phyloP scores from a whole-genome alignment of 1,284 basidiomycete genomes.

The Stereum hirsutum region DNA sequence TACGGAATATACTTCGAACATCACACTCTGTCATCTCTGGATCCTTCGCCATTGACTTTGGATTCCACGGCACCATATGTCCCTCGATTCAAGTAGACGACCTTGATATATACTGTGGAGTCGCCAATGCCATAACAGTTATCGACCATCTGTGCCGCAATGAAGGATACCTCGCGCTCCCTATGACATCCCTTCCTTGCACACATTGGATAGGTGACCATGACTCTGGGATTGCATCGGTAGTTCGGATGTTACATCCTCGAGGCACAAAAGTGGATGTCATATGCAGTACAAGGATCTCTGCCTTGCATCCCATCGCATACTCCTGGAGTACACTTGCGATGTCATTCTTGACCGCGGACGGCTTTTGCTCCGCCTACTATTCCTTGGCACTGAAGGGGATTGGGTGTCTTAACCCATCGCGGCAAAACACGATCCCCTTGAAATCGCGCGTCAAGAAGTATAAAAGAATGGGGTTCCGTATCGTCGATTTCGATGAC shows the following conservation, averaged over 20 bases:
- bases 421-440: no score
- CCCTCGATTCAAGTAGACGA: background rate
- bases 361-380: no score
- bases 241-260: background rate
- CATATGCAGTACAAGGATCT: background rate
- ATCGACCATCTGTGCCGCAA: background rate
- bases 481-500: no score
- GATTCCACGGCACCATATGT: background rate
- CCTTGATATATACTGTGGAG: background rate
- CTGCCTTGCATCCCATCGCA: background rate
- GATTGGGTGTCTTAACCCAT: no score
- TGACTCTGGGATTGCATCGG: background rate
- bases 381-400: no score
- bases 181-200: background rate
- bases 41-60: background rate
- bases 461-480: no score
- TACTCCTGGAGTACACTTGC: background rate
- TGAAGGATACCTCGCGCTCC: background rate
- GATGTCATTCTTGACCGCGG: background rate
- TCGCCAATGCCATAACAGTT: background rate
- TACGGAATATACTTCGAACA: background rate
- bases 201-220: background rate
- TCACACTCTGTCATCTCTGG: background rate
- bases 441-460: no score
- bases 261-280: background rate